Base-by-base conservation (phyloP, 768 basidiomycete genomes). In the Tricholoma furcatifolium region DNA sequence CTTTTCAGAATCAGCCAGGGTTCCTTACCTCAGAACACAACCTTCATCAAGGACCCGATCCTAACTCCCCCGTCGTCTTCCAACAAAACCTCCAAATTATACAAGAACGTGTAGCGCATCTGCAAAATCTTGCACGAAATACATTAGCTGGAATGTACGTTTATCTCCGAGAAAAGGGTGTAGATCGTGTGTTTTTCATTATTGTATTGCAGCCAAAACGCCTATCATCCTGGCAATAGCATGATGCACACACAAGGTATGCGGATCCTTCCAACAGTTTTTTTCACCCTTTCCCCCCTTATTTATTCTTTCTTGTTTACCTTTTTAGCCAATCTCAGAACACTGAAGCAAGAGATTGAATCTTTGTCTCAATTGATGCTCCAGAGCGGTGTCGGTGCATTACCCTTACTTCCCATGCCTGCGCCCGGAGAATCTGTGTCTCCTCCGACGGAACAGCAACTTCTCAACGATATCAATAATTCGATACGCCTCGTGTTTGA, bases 341-440 rank as follows among this genome's bases (percentile, higher is more conserved):
- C 76, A 0, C 74, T 87, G n/a, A 79, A 79, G 47, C 78, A 82
- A 57, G 70, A 74, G 14, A 56, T 85, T 1, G 68, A 74, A 11
- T 47, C 67, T 1, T 70, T 85, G 10, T 67, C 72, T 4, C 77
- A 84, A 9, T 55, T 77, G 30, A 68, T 88, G 55, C 74, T 78
- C 2, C 74, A 80, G 47, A 77, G 80, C 0, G 87, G 87, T n/a
- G 76, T 88, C 15, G 87, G 86, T 2, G 85, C 82, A 1, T 74
- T 85, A 43, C 85, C 87, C 1, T 57, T 84, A 9, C 65, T 79
- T 4, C 68, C 70, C 1, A 40, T 60, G 18, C 55, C 44, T 17
- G 57, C 59, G 2, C 47, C 50, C 11, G 53, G 58, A 35, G 56
- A 39, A 38, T 41, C 45, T 31, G 51, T 64, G 14, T 55, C 65